Conservation (phyloP, 2,329 filamentous ascomycete species). For the Cladophialophora psammophila region DNA sequence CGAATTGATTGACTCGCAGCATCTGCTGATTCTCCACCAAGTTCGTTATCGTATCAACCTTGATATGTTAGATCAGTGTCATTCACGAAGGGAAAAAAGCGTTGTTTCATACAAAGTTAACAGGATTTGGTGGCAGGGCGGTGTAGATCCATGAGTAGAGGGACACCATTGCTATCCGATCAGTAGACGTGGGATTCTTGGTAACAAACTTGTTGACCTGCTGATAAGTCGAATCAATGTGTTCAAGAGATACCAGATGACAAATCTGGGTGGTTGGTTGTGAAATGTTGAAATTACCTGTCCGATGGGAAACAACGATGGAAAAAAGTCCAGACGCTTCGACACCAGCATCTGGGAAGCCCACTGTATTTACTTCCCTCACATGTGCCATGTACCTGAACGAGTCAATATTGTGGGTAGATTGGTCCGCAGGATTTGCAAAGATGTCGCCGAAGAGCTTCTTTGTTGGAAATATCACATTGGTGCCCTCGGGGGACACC, state of each 20-base stretch:
- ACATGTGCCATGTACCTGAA: constrained; percentile 50
- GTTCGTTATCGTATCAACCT: too few relatives aligned
- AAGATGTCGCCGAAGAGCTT: not conserved
- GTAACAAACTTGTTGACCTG: constrained; percentile 38
- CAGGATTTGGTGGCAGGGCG: constrained; percentile 46
- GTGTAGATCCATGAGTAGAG: constrained; percentile 55
- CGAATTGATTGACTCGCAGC: too few relatives aligned
- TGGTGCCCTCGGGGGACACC: too few relatives aligned
- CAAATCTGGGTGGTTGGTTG: constrained; percentile 1
- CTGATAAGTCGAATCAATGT: too few relatives aligned
- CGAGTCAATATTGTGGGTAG: not conserved
- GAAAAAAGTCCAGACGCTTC: constrained; percentile 47
- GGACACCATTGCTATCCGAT: constrained; percentile 47
- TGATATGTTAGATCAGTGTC: too few relatives aligned
- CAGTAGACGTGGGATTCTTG: constrained; percentile 39
- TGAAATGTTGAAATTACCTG: constrained; percentile 39
- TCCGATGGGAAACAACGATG: constrained; percentile 48
- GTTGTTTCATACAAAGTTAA: too few relatives aligned
- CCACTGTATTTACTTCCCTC: constrained; percentile 49
- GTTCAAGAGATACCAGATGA: constrained; percentile 17
- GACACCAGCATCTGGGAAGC: constrained; percentile 49
- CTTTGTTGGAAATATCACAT: not conserved
- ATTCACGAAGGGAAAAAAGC: too few relatives aligned
- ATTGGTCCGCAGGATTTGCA: not conserved
- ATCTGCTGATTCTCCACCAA: constrained; percentile 42